phyloP scores from a whole-genome alignment of 495 filamentous ascomycete species.

The Glarea lozoyensis region DNA sequence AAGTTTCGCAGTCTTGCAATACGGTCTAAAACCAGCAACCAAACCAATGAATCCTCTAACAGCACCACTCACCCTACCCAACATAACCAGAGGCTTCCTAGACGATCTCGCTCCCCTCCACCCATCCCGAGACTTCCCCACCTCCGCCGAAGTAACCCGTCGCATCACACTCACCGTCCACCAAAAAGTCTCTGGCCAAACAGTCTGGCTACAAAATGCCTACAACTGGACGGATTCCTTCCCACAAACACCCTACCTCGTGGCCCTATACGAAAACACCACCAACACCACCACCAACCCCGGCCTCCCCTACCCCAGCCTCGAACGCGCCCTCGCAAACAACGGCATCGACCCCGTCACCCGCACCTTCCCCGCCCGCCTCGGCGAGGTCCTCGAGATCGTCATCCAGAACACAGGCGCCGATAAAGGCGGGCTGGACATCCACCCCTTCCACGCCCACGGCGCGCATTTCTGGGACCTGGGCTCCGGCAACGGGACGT shows the following conservation, averaged over 20 bases:
- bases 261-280: constrained; percentile 43
- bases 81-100: constrained; percentile 26
- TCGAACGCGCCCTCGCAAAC: constrained; percentile 33
- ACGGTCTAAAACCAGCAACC: constrained; percentile 19
- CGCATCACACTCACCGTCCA: constrained; percentile 35
- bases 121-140: constrained; percentile 28
- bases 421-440: constrained; percentile 37
- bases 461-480: constrained; percentile 51
- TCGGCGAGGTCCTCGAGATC: constrained; percentile 56
- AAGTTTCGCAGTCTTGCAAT: constrained; percentile 46
- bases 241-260: constrained; percentile 40
- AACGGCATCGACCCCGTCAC: constrained; percentile 44
- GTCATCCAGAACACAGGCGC: constrained; percentile 43
- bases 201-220: constrained; percentile 32
- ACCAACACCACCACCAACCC: too few species aligned
- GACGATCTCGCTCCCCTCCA: too few species aligned
- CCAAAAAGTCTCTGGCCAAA: constrained; percentile 33
- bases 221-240: constrained; percentile 39
- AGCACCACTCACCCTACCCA: constrained; percentile 29
- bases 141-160: constrained; percentile 43
- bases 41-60: constrained; percentile 19
- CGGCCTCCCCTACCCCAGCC: constrained; percentile 29
- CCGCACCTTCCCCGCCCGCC: constrained; percentile 39
- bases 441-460: constrained; percentile 54
- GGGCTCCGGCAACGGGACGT: constrained; percentile 46